Evolutionary conservation across 148 eudicot species (phyloP), one percentile per base, ranked within the genome.

Genomic region (Rhododendron griersonianum): DNA sequence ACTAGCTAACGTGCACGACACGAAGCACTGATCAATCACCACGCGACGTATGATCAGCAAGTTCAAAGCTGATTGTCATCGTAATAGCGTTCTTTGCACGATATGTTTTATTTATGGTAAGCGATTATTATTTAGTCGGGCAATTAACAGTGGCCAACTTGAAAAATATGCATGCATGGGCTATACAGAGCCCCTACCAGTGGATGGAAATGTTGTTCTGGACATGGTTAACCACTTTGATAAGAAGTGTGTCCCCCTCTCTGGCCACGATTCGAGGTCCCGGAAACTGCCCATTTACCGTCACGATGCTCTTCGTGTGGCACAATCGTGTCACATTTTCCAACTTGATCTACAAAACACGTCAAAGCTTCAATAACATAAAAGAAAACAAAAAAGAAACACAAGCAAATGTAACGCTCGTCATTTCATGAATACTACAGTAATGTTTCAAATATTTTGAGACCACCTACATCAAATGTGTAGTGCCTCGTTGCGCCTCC

Each of bases 221-320:
- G n/a, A 91, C 93, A 86, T 88, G 90, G 85, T 92, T 92, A 35
- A 45, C 87, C 48, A 91, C 94, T 81, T 83, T 85, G 55, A 92
- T 83, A 3, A 87, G 81, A 21, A 92, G 85, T 5, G 89, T 86
- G 84, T 92, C 93, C 28, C 94, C 94, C 83, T 92, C 94, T 23
- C 91, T 82, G 14, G 90, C 94, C 0, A 88, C 89, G 15, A 92
- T 87, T 13, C 82, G 91, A 85, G 94, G 94, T 6, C 94, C 93
- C 0, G 94, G 94, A 82, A 89, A 92, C 73, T 89, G 47, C 47
- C 94, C 94, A 65, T 92, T 91, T 23, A 92, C 93, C 0, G 94
- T 92, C 19, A 88, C 90, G 3, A 91, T 90, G 89, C 91, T 92
- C 88, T 88, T 92, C 2, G 91, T 91, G 81, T 92, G 91, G 88